Evolutionary conservation across 2,329 filamentous ascomycete species (phyloP), one percentile per base, ranked within the genome.

Genomic region (Penicillium concentricum): DNA sequence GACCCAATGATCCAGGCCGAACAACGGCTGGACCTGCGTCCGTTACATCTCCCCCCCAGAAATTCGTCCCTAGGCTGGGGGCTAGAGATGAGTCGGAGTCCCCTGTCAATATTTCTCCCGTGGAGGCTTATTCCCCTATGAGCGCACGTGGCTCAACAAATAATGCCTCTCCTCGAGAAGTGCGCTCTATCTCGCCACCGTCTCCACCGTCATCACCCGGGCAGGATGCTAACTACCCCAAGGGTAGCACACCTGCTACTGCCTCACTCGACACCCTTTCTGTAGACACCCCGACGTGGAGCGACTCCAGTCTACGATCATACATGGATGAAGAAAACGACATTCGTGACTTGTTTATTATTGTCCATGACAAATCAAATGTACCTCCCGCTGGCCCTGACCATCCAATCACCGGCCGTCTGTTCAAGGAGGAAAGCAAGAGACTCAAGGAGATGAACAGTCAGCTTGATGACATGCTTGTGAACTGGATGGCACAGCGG

Each of bases 291-390:
- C 82, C 87, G 26, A 84, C 86, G 0, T 99, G 94, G 94, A 93
- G 91, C 60, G 93, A 97, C 73, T 82, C 86, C 54, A 90, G 87
- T 66, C 83, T 99, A 28, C 86, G 91, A 58, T 88, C 90, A 15
- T 99, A 97, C 76, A 89, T 97, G 67, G 93, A 97, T 64, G 91
- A 94, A 64, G 87, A 91, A 59, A 87, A 87, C 34, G 91, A 96
- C 61, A 91, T 99, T 64, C 86, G 91, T 49, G 93, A 99, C 71
- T 84, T 97, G 71, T 82, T 97, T 50, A 84, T 92, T 37, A 89
- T 99, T 59, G 91, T 99, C 28, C 92, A 96, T 70, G 92, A 97
- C 75, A 96, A 92, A 72, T 89, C 87, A 15, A 90, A 92, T 57
- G 87, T 95, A 16, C 83, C 86, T 41, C 89, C 91, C 18, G 90